Evolutionary conservation across 2,329 filamentous ascomycete genomes (phyloP), one percentile per base, ranked within the genome.

Genomic region (Aspergillus proliferans): DNA sequence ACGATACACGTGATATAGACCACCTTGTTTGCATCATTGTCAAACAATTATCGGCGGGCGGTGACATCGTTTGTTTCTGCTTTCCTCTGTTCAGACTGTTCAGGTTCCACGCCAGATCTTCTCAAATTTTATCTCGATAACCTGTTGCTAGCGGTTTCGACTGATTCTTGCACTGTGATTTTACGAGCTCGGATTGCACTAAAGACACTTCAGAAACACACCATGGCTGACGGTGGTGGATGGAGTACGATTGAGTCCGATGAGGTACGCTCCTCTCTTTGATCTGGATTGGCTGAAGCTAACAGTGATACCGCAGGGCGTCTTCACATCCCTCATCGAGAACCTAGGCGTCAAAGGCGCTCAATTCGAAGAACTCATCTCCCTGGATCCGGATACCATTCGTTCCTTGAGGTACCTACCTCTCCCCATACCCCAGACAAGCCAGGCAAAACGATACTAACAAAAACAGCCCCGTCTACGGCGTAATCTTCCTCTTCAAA

Each of bases 231-330:
- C 47, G 61, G 61, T 47, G 72, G 68, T 60, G 91, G 92, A 55
- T 97, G 92, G 92, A 95, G 94, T 71, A 97, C 92, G 36, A 96
- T 97, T 66, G 92, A 97, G 73, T 95, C 88, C 55, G 92, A 97
- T 76, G 92, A 92, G 70, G 91, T 95, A 80, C 51, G 48, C 46
- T 40, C 44, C 46, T 24, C 26, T 46, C 36, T 6, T 36, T 43
- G 48, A 21, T 40, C 2, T 28, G 43, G 24, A 49, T 12, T n/a
- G 43, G 45, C 22, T 18, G 46, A 48, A 52, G 47, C 50, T 12
- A 42, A 51, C 30, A 19, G 26, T 38, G 26, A 54, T 3, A 10
- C 12, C 9, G 4, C 26, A 86, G 91, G 93, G 93, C 64, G 91
- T 98, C 66, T 98, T 98, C 75, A 98, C 93, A 56, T 95, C 90